A percentile compares a stretch with the other conserved stretches of the same genome.
phyloP scores from a whole-genome alignment of 2,329 filamentous ascomycete genomes.

The Dactylellina parvicollis region DNA sequence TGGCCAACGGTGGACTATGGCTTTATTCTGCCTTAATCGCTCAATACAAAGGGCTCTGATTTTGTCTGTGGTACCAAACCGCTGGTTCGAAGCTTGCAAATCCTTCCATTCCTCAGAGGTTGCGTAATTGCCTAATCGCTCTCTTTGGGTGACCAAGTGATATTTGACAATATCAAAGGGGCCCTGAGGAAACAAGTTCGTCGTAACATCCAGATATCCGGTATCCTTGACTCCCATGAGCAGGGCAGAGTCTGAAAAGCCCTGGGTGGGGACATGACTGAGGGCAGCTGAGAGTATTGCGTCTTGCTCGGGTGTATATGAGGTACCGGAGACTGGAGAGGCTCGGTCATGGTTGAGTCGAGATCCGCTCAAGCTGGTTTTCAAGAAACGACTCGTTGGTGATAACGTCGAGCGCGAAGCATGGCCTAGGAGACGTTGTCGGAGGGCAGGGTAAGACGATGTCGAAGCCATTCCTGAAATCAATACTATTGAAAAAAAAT shows the following conservation, averaged over 20 bases:
- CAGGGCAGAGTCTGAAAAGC: constrained; percentile 80
- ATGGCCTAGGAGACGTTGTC: constrained; percentile 26
- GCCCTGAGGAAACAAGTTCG: constrained; percentile 81
- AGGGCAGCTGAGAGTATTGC: constrained; percentile 85
- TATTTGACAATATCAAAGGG: constrained; percentile 83
- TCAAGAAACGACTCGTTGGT: constrained; percentile 6
- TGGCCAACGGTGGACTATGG: constrained; percentile 81
- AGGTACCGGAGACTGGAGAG: constrained; percentile 62
- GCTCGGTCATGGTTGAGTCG: constrained; percentile 37
- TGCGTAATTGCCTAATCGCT: constrained; percentile 67
- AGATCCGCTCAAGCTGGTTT: constrained; percentile 18
- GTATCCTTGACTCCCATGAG: constrained; percentile 81
- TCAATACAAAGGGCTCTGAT: constrained; percentile 79
- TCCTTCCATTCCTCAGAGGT: constrained; percentile 60
- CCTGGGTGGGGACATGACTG: constrained; percentile 78
- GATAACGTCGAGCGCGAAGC: constrained; percentile 12
- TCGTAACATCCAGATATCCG: constrained; percentile 85
- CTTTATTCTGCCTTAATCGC: constrained; percentile 77
- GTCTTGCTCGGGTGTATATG: constrained; percentile 75
- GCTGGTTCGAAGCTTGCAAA: constrained; percentile 61
- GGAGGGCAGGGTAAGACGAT: constrained; percentile 18
- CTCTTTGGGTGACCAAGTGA: constrained; percentile 72
- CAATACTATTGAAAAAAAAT: constrained; percentile 17
- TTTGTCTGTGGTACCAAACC: constrained; percentile 69
- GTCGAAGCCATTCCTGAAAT: constrained; percentile 46